These are phyloP conservation scores for Pseudogymnoascus sp. DNA, from an alignment of 2,329 filamentous ascomycete genomes.

Conservation along the genomic window DNA sequence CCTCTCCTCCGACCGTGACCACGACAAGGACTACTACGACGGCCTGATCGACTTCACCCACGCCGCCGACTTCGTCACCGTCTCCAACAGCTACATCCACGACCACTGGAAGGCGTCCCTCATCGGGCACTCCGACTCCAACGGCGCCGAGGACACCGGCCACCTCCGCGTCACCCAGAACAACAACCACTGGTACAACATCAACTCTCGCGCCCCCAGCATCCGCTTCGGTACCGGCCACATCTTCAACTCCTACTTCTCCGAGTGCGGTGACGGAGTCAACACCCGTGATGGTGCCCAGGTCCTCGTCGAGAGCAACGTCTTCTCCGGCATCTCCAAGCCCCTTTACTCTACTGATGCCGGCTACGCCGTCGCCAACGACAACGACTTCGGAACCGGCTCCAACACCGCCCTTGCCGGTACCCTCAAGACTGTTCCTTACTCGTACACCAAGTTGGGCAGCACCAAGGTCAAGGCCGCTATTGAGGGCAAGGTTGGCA, in stretches of 20 bases:
- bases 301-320: slow-evolving; percentile 49
- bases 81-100: slow-evolving; percentile 44
- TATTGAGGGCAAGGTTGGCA: slow-evolving; percentile 28
- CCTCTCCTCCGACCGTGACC: slow-evolving; percentile 48
- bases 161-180: slow-evolving; percentile 56
- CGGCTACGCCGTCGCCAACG: slow-evolving; percentile 36
- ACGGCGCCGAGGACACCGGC: slow-evolving; percentile 50
- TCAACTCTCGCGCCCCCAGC: slow-evolving; percentile 55
- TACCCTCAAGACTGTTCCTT: slow-evolving; percentile 44
- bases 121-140: slow-evolving; percentile 52
- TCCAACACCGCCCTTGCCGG: slow-evolving; percentile 41
- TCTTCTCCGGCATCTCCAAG: slow-evolving; percentile 39
- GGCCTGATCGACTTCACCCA: slow-evolving; percentile 58
- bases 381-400: slow-evolving; percentile 40
- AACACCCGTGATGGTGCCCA: slow-evolving; percentile 51
- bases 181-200: slow-evolving; percentile 58
- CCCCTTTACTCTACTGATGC: slow-evolving; percentile 38
- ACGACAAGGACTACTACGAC: slow-evolving; percentile 64
- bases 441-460: slow-evolving; percentile 46
- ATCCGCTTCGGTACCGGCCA: slow-evolving; percentile 61
- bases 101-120: slow-evolving; percentile 57
- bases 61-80: slow-evolving; percentile 52
- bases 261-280: slow-evolving; percentile 41
- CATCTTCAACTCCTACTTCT: slow-evolving; percentile 47
- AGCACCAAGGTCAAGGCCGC: slow-evolving; percentile 37